Evolutionary conservation across 192 early-diverging fungal species (phyloP).

Genomic region (Coemansia sp.): DNA sequence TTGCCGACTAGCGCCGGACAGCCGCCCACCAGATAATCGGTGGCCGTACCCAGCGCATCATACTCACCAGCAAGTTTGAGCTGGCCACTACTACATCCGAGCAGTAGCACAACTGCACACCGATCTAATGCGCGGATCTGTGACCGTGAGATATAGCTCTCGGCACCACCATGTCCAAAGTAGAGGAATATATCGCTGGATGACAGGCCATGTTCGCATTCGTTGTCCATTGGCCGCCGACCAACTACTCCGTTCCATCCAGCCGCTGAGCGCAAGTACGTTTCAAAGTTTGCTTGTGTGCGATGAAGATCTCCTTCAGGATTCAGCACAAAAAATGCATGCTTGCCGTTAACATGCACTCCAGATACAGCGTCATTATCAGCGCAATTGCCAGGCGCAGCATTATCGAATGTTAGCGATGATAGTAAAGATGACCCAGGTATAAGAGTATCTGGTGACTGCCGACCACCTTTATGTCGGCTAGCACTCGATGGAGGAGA

Average conservation of each 20-base stretch:
- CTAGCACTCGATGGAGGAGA: too few species aligned
- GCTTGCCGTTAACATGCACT: slow-evolving; percentile 39
- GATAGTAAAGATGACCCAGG: neutral
- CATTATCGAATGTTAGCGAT: slow-evolving; percentile 6
- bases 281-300: slow-evolving; percentile 79
- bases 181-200: slow-evolving; percentile 71
- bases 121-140: slow-evolving; percentile 62
- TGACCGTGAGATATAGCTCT: slow-evolving; percentile 71
- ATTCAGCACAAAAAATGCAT: slow-evolving; percentile 85
- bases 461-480: too few species aligned
- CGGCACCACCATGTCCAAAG: slow-evolving; percentile 94
- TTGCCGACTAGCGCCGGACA: slow-evolving; percentile 87
- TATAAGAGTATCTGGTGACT: neutral
- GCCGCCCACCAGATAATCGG: slow-evolving; percentile 84
- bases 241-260: slow-evolving; percentile 76
- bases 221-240: slow-evolving; percentile 62
- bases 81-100: slow-evolving; percentile 94
- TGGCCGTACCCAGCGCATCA: slow-evolving; percentile 80
- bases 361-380: neutral
- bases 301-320: slow-evolving; percentile 80
- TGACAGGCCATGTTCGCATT: slow-evolving; percentile 60
- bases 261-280: slow-evolving; percentile 10
- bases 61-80: slow-evolving; percentile 77
- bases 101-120: slow-evolving; percentile 78
- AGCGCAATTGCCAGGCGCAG: neutral